phyloP scores from a whole-genome alignment of 768 basidiomycete genomes.

The Phlegmacium glaucopus region DNA sequence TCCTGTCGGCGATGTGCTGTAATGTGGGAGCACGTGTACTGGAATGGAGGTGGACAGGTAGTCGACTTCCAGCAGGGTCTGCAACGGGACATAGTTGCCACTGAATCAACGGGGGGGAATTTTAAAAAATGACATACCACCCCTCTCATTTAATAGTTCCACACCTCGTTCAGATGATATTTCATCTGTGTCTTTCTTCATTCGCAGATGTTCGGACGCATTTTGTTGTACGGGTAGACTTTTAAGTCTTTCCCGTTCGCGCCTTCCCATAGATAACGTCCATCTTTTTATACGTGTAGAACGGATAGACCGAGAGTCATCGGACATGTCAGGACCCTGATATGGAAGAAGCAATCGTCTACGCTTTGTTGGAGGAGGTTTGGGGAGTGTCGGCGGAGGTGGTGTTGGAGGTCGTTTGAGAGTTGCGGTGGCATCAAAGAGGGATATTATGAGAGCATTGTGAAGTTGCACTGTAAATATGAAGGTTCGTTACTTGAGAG shows the following conservation, averaged over 20 bases:
- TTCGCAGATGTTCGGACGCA: constrained; percentile 39
- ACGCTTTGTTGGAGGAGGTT: constrained; percentile 62
- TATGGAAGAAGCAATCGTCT: constrained; percentile 70
- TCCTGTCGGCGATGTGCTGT: constrained; percentile 75
- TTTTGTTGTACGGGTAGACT: constrained; percentile 31
- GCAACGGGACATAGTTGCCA: neutral
- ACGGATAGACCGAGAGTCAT: constrained; percentile 51
- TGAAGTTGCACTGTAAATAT: constrained; percentile 63
- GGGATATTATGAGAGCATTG: constrained; percentile 79
- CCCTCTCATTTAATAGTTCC: constrained; percentile 57
- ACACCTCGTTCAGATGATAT: constrained; percentile 70
- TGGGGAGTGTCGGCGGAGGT: constrained; percentile 59
- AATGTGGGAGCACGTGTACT: constrained; percentile 68
- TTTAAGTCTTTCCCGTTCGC: constrained; percentile 72
- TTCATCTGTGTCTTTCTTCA: constrained; percentile 57
- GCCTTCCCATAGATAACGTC: constrained; percentile 67
- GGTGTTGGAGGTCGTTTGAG: constrained; percentile 66
- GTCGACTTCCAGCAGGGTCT: constrained; percentile 71
- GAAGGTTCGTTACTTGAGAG: constrained; percentile 6
- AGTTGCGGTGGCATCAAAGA: constrained; percentile 73
- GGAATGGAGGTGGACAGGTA: constrained; percentile 72
- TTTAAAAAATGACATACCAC: constrained; percentile 41
- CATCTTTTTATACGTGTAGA: constrained; percentile 70
- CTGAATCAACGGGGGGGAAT: neutral
- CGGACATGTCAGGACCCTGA: constrained; percentile 57